Conservation (phyloP, 805 yeast genomes). For the Metahyphopichia silvanorum region DNA sequence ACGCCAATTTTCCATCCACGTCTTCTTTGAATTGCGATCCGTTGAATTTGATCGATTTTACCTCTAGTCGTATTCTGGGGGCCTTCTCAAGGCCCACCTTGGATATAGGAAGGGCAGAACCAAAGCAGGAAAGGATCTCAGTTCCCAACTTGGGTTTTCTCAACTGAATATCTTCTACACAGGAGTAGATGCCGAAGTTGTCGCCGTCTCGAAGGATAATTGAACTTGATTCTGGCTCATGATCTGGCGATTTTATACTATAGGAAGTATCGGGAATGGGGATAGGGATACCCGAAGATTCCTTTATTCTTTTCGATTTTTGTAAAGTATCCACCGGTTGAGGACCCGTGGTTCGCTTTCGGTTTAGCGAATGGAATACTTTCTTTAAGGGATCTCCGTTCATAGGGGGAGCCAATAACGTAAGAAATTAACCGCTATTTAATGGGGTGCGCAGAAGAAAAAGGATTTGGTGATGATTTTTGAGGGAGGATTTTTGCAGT, state of each 20-base stretch:
- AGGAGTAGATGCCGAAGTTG: too few species aligned
- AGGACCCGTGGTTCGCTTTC: constrained; percentile 2
- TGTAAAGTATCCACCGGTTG: neutral
- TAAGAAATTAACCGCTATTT: too few species aligned
- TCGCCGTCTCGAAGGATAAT: too few species aligned
- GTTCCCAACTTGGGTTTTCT: too few species aligned
- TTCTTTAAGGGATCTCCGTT: constrained; percentile 5
- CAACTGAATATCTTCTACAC: too few species aligned
- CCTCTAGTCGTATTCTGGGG: too few species aligned
- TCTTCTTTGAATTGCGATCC: constrained; percentile 1
- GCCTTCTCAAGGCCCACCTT: too few species aligned
- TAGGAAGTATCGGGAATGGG: neutral
- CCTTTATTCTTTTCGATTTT: neutral
- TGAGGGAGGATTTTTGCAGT: constrained; percentile 1
- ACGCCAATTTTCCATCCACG: constrained; percentile 2
- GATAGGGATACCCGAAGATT: neutral
- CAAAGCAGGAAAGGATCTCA: too few species aligned
- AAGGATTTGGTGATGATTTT: too few species aligned
- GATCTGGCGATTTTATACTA: neutral
- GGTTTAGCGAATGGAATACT: constrained; percentile 5
- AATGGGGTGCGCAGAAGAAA: too few species aligned
- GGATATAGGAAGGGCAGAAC: too few species aligned
- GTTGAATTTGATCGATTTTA: constrained; percentile 1
- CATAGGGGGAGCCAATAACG: too few species aligned
- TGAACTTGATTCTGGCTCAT: neutral